Evolutionary conservation across 805 yeast species (phyloP).

Genomic region (Vanderwaltozyma tropicalis): DNA sequence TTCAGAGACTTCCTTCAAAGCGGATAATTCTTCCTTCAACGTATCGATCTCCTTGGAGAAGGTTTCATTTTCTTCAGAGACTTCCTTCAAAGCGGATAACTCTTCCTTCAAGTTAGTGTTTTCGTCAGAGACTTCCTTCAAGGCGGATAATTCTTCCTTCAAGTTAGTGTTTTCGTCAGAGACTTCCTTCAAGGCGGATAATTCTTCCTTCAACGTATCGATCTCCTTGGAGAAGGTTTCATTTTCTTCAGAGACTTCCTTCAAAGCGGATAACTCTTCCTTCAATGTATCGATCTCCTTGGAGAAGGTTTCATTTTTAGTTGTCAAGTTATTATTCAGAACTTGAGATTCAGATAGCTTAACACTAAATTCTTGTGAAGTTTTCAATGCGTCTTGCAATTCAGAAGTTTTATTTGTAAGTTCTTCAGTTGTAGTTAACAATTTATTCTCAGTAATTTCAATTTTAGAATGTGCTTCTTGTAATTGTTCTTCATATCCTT

Average conservation of each 20-base stretch:
- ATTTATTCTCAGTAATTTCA: too few relatives aligned
- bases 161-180: too few relatives aligned
- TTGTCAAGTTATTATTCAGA: background rate
- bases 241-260: background rate
- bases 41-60: background rate
- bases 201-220: background rate
- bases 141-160: too few relatives aligned
- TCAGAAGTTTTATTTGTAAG: background rate
- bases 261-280: background rate
- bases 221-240: background rate
- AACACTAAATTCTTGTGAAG: background rate
- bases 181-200: background rate
- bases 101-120: too few relatives aligned
- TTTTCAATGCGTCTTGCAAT: background rate
- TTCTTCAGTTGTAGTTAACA: background rate
- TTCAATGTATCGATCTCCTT: background rate
- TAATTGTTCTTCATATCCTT: background rate
- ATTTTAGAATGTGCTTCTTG: background rate
- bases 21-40: background rate
- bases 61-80: background rate
- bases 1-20: too few relatives aligned
- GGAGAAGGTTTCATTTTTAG: background rate
- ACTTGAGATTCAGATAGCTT: background rate
- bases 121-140: background rate
- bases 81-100: too few relatives aligned